phyloP scores from a whole-genome alignment of 2,329 filamentous ascomycete species.

The Coniochaeta prunicola region DNA sequence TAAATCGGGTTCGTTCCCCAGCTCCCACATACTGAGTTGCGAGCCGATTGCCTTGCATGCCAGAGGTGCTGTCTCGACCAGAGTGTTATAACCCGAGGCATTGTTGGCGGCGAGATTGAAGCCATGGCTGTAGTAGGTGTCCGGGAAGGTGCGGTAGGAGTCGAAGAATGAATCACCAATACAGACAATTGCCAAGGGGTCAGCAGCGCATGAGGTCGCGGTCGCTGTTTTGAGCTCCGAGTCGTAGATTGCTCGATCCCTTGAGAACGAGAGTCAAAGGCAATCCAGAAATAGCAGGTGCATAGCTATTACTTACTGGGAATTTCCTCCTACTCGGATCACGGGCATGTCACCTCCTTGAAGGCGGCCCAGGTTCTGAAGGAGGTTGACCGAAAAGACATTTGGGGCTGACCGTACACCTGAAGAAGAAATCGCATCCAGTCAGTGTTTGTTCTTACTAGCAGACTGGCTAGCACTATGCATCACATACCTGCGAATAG shows the following conservation, averaged over 20 bases:
- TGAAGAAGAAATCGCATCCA: neutral
- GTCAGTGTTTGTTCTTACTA: neutral
- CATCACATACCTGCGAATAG: neutral
- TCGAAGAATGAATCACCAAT: slow-evolving; percentile 17
- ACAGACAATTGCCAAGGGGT: slow-evolving; percentile 14
- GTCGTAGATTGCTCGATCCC: slow-evolving; percentile 16
- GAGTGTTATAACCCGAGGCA: slow-evolving; percentile 13
- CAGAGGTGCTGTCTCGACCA: slow-evolving; percentile 14
- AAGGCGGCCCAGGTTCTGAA: neutral
- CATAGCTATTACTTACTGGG: neutral
- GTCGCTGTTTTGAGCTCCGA: slow-evolving; percentile 11
- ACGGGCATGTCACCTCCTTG: neutral
- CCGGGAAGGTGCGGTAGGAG: slow-evolving; percentile 14
- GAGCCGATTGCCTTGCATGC: slow-evolving; percentile 14
- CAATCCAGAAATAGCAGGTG: neutral
- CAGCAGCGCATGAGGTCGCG: slow-evolving; percentile 12
- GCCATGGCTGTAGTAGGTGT: slow-evolving; percentile 14
- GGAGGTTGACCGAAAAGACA: neutral
- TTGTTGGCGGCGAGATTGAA: slow-evolving; percentile 17
- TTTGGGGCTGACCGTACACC: neutral
- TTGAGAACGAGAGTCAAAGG: neutral
- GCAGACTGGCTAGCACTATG: neutral
- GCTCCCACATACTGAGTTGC: slow-evolving; percentile 14
- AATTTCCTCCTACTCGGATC: neutral
- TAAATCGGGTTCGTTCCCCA: slow-evolving; percentile 17